phyloP scores from a whole-genome alignment of 257 asterid genomes.

The Linaria vulgaris region DNA sequence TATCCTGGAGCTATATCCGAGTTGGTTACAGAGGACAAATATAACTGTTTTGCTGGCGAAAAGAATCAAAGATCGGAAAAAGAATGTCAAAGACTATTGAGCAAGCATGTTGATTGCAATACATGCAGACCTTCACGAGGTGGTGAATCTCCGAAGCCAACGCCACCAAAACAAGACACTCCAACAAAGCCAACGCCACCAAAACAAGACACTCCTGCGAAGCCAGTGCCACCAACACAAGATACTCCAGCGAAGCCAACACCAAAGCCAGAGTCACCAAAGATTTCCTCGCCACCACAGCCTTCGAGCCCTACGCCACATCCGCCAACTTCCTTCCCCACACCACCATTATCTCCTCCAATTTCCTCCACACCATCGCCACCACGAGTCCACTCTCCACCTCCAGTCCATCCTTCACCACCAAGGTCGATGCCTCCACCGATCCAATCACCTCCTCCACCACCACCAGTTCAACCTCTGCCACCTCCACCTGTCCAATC shows the following conservation, averaged over 20 bases:
- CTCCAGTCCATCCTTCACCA: background rate
- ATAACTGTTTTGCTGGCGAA: slow-evolving; percentile 44
- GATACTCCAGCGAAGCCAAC: slow-evolving; percentile 19
- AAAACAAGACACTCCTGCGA: no score
- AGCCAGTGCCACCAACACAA: no score
- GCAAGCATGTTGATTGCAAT: slow-evolving; percentile 49
- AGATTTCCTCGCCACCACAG: slow-evolving; percentile 6
- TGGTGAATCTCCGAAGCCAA: slow-evolving; percentile 28
- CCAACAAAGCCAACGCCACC: no score
- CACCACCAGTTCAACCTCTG: background rate
- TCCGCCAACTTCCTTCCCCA: background rate
- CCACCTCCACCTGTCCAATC: background rate
- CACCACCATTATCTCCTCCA: slow-evolving; percentile 10
- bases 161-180: background rate
- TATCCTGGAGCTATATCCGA: slow-evolving; percentile 17
- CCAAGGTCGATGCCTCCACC: background rate
- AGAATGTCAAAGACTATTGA: slow-evolving; percentile 38
- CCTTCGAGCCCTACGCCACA: no score
- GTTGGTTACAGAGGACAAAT: slow-evolving; percentile 31
- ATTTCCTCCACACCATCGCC: background rate
- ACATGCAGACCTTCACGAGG: slow-evolving; percentile 35
- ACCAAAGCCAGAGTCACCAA: slow-evolving; percentile 23
- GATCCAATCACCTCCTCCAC: slow-evolving; percentile 5
- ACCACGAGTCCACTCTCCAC: slow-evolving; percentile 17
- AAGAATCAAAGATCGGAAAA: slow-evolving; percentile 41